Conservation (phyloP, 1,284 basidiomycete genomes). For the Tylopilus sp. region DNA sequence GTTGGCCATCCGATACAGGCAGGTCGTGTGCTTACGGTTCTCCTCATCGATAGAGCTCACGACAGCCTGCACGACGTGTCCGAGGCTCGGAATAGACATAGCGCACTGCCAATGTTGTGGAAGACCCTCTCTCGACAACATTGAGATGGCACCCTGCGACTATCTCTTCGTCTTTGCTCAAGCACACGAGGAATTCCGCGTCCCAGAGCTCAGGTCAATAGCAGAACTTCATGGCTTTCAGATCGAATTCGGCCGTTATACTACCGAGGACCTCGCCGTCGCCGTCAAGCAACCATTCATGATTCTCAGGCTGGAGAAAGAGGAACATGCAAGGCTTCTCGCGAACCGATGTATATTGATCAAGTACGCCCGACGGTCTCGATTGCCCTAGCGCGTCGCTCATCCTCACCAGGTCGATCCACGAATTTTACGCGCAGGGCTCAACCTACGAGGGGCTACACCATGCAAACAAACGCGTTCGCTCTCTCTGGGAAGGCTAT, state of each 20-base stretch:
- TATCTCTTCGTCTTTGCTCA: slow-evolving; percentile 80
- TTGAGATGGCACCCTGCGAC: slow-evolving; percentile 31
- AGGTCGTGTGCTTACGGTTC: slow-evolving; percentile 20
- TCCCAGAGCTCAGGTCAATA: slow-evolving; percentile 75
- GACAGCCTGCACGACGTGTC: slow-evolving; percentile 29
- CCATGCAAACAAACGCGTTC: slow-evolving; percentile 45
- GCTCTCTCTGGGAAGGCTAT: slow-evolving; percentile 58
- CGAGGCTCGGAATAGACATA: slow-evolving; percentile 21
- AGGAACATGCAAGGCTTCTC: slow-evolving; percentile 72
- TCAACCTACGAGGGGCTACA: slow-evolving; percentile 71
- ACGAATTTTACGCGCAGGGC: slow-evolving; percentile 73
- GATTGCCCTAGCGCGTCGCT: background rate
- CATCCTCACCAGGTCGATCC: slow-evolving; percentile 55
- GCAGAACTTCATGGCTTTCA: slow-evolving; percentile 63
- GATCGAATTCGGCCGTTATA: slow-evolving; percentile 39
- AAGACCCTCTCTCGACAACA: background rate
- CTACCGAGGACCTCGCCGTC: slow-evolving; percentile 37
- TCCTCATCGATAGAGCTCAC: slow-evolving; percentile 31
- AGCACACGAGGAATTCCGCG: slow-evolving; percentile 73
- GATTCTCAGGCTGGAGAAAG: slow-evolving; percentile 64
- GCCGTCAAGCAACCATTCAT: slow-evolving; percentile 68
- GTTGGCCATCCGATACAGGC: background rate
- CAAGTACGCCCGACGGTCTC: slow-evolving; percentile 49
- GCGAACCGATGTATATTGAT: slow-evolving; percentile 80
- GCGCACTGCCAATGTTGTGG: background rate